A percentile compares a stretch with the other conserved stretches of the same genome.
These are phyloP conservation scores for Odontarrhena argentea DNA, from an alignment of 345 rosid genomes.

Conservation along the genomic window DNA sequence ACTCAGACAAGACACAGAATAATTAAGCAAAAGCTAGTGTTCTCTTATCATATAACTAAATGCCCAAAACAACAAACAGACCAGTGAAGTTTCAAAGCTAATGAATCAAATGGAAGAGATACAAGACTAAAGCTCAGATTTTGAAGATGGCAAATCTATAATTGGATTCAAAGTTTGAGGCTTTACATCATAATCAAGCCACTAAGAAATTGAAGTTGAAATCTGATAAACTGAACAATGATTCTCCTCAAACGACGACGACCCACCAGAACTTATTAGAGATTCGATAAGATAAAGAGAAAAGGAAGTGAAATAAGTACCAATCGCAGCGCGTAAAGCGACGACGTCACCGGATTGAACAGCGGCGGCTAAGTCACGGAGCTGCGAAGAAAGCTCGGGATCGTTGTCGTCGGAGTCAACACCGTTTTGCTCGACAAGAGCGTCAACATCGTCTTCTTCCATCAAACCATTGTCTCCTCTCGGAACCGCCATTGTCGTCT, in stretches of 20 bases:
- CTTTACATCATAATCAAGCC: constrained; percentile 14
- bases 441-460: constrained; percentile 78
- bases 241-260: background rate
- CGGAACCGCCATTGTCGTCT: constrained; percentile 71
- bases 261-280: background rate
- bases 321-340: constrained; percentile 77
- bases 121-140: background rate
- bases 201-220: constrained; percentile 4
- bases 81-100: background rate
- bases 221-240: background rate
- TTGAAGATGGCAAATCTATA: constrained; percentile 4
- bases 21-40: background rate
- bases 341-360: constrained; percentile 63
- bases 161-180: background rate
- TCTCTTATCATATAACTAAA: background rate
- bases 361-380: constrained; percentile 71
- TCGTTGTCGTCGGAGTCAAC: constrained; percentile 48
- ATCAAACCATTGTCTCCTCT: constrained; percentile 60
- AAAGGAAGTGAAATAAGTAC: constrained; percentile 37
- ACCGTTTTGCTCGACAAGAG: constrained; percentile 63
- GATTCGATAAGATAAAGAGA: background rate
- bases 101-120: background rate
- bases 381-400: constrained; percentile 63
- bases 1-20: background rate
- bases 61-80: background rate